Percentiles rank a stretch among this genome's conserved stretches.
Evolutionary conservation across 805 yeast genomes (phyloP).

Genomic region (Nakazawaea ishiwadae): DNA sequence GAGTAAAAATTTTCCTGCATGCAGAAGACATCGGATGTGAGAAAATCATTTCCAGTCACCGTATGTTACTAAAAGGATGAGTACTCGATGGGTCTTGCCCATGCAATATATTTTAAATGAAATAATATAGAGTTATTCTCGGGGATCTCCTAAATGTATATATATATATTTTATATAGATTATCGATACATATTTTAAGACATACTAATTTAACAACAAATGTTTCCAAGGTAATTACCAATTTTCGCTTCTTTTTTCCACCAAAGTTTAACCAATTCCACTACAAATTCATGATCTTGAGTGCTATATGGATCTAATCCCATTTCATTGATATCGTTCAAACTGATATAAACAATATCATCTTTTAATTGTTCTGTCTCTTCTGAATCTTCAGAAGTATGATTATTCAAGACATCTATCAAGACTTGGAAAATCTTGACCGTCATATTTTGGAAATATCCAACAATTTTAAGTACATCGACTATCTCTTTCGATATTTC

Average conservation of each 20-base stretch:
- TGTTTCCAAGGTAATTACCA: constrained; percentile 28
- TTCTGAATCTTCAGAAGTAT: constrained; percentile 16
- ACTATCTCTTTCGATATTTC: constrained; percentile 23
- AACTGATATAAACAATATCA: constrained; percentile 26
- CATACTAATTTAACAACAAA: constrained; percentile 26
- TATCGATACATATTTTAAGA: not conserved
- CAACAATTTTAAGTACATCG: constrained; percentile 30
- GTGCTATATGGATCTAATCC: constrained; percentile 52
- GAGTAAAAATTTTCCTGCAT: too few relatives aligned
- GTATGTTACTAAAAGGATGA: too few relatives aligned
- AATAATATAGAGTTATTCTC: too few relatives aligned
- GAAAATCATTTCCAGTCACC: too few relatives aligned
- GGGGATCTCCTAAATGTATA: too few relatives aligned
- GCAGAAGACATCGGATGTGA: too few relatives aligned
- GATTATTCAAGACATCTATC: constrained; percentile 31
- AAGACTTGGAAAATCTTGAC: constrained; percentile 35
- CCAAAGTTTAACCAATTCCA: constrained; percentile 39
- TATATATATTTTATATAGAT: too few relatives aligned
- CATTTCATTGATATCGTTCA: constrained; percentile 48
- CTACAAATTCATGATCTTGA: constrained; percentile 40
- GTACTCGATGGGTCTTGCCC: too few relatives aligned
- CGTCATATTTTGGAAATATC: constrained; percentile 48
- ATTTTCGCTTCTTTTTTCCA: constrained; percentile 39
- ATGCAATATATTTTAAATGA: too few relatives aligned
- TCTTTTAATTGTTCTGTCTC: constrained; percentile 13